Conservation (phyloP, 306 rosid genomes). For the Lathyrus sativus region DNA sequence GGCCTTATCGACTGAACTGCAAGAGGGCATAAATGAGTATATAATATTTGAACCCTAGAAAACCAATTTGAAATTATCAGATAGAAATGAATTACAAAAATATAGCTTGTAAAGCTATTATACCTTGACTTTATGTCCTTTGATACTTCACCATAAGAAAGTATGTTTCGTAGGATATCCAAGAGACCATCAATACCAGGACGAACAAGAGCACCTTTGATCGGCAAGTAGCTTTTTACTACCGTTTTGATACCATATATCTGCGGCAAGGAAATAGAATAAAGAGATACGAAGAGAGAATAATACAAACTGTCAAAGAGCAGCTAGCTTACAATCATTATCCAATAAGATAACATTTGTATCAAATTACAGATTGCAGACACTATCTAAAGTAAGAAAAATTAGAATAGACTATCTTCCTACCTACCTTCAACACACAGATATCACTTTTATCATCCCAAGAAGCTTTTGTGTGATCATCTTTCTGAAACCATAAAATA, state of each 20-base stretch:
- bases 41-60: slow-evolving; percentile 38
- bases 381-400: slow-evolving; percentile 12
- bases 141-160: slow-evolving; percentile 89
- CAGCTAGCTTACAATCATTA: slow-evolving; percentile 25
- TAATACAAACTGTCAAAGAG: slow-evolving; percentile 22
- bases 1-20: slow-evolving; percentile 92
- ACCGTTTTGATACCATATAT: slow-evolving; percentile 89
- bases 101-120: slow-evolving; percentile 28
- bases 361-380: slow-evolving; percentile 6
- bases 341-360: slow-evolving; percentile 7
- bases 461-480: slow-evolving; percentile 52
- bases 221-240: slow-evolving; percentile 94
- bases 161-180: slow-evolving; percentile 70
- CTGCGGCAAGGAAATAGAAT: slow-evolving; percentile 45
- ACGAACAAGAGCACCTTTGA: slow-evolving; percentile 94
- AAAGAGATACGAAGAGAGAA: slow-evolving; percentile 7
- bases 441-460: slow-evolving; percentile 90
- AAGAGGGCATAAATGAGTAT: slow-evolving; percentile 41
- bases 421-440: slow-evolving; percentile 83
- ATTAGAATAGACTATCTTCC: slow-evolving; percentile 30
- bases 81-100: slow-evolving; percentile 12
- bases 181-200: slow-evolving; percentile 71
- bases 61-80: slow-evolving; percentile 16
- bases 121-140: slow-evolving; percentile 84
- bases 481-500: slow-evolving; percentile 64